Percentiles rank a stretch among this genome's conserved stretches.
phyloP scores from a whole-genome alignment of 208 protist species.

The Trypanosoma scelopori region DNA sequence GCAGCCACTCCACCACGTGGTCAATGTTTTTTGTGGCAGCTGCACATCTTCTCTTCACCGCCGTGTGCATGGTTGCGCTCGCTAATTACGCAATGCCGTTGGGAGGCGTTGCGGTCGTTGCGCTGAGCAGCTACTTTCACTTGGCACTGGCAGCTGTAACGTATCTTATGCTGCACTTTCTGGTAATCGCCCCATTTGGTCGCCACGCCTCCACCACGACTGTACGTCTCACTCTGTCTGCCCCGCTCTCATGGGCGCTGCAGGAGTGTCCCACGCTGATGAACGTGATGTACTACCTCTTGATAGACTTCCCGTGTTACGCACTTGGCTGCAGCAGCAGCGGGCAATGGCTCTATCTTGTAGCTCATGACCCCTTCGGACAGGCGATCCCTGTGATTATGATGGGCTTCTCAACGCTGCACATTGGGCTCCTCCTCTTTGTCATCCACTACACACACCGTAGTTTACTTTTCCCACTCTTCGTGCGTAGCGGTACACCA shows the following conservation, averaged over 20 bases:
- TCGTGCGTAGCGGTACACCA: constrained; percentile 29
- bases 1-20: neutral
- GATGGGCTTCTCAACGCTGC: constrained; percentile 25
- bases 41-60: neutral
- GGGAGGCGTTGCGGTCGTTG: neutral
- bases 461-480: constrained; percentile 57
- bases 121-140: constrained; percentile 10
- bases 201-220: constrained; percentile 22
- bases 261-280: constrained; percentile 75
- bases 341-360: neutral
- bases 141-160: constrained; percentile 2
- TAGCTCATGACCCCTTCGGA: constrained; percentile 22
- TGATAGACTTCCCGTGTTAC: constrained; percentile 46
- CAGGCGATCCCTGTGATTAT: constrained; percentile 18
- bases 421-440: constrained; percentile 59
- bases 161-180: constrained; percentile 1
- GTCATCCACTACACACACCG: constrained; percentile 75
- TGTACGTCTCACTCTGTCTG: constrained; percentile 35
- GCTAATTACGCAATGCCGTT: constrained; percentile 10
- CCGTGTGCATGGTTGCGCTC: constrained; percentile 16
- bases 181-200: constrained; percentile 28
- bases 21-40: neutral
- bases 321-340: constrained; percentile 29
- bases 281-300: constrained; percentile 61
- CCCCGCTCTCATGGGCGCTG: constrained; percentile 53